These are phyloP conservation scores for Saccharomyces kudriavzevii DNA, from an alignment of 805 yeast species.

Conservation along the genomic window DNA sequence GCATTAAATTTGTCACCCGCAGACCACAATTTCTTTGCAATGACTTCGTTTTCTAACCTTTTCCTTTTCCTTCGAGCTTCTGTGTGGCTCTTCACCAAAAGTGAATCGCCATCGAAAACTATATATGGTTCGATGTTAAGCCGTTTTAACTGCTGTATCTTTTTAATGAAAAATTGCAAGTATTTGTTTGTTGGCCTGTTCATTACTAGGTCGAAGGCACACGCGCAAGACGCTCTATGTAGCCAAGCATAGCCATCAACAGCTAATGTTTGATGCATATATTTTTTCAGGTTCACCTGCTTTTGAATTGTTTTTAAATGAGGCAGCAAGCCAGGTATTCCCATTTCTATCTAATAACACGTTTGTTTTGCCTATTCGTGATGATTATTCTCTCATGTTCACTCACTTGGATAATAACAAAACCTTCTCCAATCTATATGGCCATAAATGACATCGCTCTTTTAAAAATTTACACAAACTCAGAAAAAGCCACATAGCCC, in stretches of 20 bases:
- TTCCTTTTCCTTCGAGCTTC: constrained; percentile 50
- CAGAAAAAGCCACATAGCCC: background rate
- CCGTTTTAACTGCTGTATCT: constrained; percentile 51
- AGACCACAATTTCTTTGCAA: constrained; percentile 41
- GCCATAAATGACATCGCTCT: background rate
- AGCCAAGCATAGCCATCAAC: constrained; percentile 94
- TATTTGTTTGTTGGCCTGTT: constrained; percentile 60
- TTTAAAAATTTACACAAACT: background rate
- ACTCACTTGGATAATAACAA: background rate
- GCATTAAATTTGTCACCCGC: constrained; percentile 52
- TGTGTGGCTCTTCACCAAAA: constrained; percentile 68
- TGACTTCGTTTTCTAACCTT: constrained; percentile 48
- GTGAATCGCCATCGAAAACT: constrained; percentile 85
- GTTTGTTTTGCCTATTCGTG: background rate
- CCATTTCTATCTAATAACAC: constrained; percentile 40
- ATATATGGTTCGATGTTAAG: constrained; percentile 71
- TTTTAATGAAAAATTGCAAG: constrained; percentile 55
- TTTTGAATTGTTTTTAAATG: constrained; percentile 64
- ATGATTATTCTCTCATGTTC: background rate
- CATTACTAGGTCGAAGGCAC: constrained; percentile 71
- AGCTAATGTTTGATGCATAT: constrained; percentile 66
- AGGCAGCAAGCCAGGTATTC: constrained; percentile 71
- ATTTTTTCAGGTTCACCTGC: constrained; percentile 44
- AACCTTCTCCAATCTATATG: background rate
- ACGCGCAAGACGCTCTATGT: constrained; percentile 70